These are phyloP conservation scores for Melanogaster broomeanus DNA, from an alignment of 768 basidiomycete genomes.

Conservation along the genomic window DNA sequence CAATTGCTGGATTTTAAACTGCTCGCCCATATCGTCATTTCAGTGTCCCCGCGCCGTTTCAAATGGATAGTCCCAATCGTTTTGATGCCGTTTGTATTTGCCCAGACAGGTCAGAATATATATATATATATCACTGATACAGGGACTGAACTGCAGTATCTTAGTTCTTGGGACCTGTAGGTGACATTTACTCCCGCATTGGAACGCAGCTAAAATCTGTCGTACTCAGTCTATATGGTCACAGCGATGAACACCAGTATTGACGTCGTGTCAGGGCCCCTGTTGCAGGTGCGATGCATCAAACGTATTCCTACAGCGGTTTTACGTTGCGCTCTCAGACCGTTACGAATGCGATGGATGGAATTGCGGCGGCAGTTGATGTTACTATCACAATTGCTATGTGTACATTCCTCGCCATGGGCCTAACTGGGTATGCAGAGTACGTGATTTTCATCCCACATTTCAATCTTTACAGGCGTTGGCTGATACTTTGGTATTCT, in stretches of 20 bases:
- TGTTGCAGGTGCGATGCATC: too few species aligned
- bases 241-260: conserved; percentile 8
- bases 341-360: conserved; percentile 11
- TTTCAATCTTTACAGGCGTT: neutral
- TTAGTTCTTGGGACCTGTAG: conserved; percentile 11
- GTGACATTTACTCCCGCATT: neutral
- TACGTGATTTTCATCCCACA: conserved; percentile 4
- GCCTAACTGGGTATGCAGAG: conserved; percentile 21
- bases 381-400: conserved; percentile 24
- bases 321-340: conserved; percentile 15
- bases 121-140: too few species aligned
- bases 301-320: too few species aligned
- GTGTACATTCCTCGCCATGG: too few species aligned
- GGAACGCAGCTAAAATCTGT: conserved; percentile 3
- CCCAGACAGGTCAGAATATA: conserved; percentile 21
- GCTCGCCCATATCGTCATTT: neutral
- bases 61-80: conserved; percentile 19
- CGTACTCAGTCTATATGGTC: conserved; percentile 13
- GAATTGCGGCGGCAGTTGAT: conserved; percentile 15
- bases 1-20: neutral
- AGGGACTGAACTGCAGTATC: too few species aligned
- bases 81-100: too few species aligned
- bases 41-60: conserved; percentile 15
- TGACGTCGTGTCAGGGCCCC: conserved; percentile 1
- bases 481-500: neutral